Conservation (phyloP, 164 flowering plant species). For the Berberis vulgaris region DNA sequence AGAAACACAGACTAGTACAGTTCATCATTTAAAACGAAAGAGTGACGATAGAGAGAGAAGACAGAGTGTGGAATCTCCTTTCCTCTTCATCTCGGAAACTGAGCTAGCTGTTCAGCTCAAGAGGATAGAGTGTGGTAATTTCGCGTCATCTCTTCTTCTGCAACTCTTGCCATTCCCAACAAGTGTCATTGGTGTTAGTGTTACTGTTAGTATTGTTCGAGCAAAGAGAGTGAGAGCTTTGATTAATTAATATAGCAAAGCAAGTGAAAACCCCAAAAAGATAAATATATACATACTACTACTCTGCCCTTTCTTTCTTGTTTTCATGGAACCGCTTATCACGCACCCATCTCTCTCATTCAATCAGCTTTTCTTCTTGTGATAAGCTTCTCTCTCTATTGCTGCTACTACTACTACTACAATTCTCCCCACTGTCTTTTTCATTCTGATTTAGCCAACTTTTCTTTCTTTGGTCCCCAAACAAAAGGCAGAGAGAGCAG, state of each 20-base stretch:
- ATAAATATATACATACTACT: background rate
- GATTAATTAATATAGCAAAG: background rate
- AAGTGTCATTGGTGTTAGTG: background rate
- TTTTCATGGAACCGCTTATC: constrained; percentile 38
- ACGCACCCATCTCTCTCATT: constrained; percentile 12
- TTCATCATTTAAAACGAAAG: background rate
- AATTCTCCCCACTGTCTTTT: constrained; percentile 3
- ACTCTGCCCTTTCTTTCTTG: constrained; percentile 5
- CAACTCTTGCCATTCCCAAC: constrained; percentile 6
- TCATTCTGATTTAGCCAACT: background rate
- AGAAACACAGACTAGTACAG: too few relatives aligned
- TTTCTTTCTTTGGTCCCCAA: constrained; percentile 2
- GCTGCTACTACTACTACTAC: background rate
- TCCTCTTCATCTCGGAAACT: background rate
- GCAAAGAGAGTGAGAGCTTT: background rate
- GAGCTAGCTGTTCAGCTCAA: constrained; percentile 2
- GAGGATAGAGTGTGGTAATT: constrained; percentile 12
- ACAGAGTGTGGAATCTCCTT: too few relatives aligned
- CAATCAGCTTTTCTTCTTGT: background rate
- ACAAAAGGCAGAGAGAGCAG: background rate
- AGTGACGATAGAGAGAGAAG: constrained; percentile 1
- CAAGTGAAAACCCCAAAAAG: background rate
- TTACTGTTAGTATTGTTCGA: background rate
- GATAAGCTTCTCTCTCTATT: constrained; percentile 4
- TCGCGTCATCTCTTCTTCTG: constrained; percentile 35